Percentiles rank a stretch among this genome's conserved stretches.
phyloP scores from a whole-genome alignment of 805 yeast genomes.

The Barnettozyma wickerhamii region DNA sequence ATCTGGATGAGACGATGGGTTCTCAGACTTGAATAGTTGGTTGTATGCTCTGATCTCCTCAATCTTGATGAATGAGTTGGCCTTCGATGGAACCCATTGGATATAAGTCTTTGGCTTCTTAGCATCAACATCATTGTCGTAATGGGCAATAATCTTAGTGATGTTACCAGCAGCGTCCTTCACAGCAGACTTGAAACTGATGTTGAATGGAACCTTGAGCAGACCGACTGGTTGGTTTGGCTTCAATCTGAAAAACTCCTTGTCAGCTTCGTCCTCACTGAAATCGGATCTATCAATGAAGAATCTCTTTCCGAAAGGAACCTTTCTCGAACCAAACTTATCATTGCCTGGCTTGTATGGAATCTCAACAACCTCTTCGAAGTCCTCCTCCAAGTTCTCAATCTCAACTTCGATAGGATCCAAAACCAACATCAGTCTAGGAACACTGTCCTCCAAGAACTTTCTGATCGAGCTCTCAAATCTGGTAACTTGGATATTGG shows the following conservation, averaged over 20 bases:
- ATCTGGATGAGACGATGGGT: conserved; percentile 83
- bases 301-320: conserved; percentile 71
- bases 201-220: conserved; percentile 82
- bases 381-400: conserved; percentile 77
- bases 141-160: conserved; percentile 68
- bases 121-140: conserved; percentile 54
- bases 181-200: conserved; percentile 66
- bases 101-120: conserved; percentile 85
- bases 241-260: conserved; percentile 88
- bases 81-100: conserved; percentile 86
- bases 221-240: conserved; percentile 95
- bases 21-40: conserved; percentile 84
- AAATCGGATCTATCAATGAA: conserved; percentile 90
- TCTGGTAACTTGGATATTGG: conserved; percentile 85
- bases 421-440: conserved; percentile 89
- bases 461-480: conserved; percentile 87
- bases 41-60: conserved; percentile 83
- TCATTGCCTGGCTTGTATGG: conserved; percentile 89
- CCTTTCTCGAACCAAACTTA: conserved; percentile 67
- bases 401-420: conserved; percentile 82
- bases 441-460: conserved; percentile 85
- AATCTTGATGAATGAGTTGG: conserved; percentile 59
- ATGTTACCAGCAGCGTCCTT: conserved; percentile 60
- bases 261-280: conserved; percentile 51
- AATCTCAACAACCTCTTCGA: conserved; percentile 61